Conservation (phyloP, 2,329 filamentous ascomycete genomes). For the Talaromyces islandicus region DNA sequence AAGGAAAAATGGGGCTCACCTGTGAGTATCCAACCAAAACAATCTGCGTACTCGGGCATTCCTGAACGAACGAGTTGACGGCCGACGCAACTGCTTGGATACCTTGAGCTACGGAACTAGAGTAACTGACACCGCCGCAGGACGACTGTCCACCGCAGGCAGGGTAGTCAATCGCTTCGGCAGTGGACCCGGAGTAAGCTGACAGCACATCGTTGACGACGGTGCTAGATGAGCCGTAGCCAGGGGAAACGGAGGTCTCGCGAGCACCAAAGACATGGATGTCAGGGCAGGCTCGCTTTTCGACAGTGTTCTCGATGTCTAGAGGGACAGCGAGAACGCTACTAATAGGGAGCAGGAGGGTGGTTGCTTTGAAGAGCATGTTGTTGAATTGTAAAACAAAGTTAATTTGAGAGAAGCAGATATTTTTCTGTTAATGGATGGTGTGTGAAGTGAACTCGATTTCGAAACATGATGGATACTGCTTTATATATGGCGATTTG, state of each 20-base stretch:
- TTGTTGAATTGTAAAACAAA: too few species aligned
- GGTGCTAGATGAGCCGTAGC: constrained; percentile 46
- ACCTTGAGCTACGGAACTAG: constrained; percentile 52
- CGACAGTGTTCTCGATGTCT: neutral
- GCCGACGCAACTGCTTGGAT: constrained; percentile 54
- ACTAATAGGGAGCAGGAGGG: neutral
- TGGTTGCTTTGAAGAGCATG: too few species aligned
- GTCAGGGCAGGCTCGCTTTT: constrained; percentile 33
- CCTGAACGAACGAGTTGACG: constrained; percentile 53
- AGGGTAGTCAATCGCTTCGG: constrained; percentile 54
- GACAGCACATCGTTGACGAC: constrained; percentile 47
- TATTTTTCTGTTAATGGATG: too few species aligned
- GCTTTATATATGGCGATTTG: too few species aligned
- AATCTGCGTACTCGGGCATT: constrained; percentile 53
- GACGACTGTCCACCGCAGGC: constrained; percentile 57
- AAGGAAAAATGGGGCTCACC: constrained; percentile 28
- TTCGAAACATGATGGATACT: too few species aligned
- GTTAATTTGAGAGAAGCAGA: too few species aligned
- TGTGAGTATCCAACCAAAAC: constrained; percentile 60
- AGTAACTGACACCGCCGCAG: constrained; percentile 57
- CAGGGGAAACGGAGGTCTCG: constrained; percentile 44
- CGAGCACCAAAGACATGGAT: constrained; percentile 49
- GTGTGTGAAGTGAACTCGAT: too few species aligned
- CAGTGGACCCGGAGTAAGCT: constrained; percentile 46
- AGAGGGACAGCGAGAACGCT: constrained; percentile 1